Conservation (phyloP, 2,329 filamentous ascomycete species). For the Talaromyces sp. region DNA sequence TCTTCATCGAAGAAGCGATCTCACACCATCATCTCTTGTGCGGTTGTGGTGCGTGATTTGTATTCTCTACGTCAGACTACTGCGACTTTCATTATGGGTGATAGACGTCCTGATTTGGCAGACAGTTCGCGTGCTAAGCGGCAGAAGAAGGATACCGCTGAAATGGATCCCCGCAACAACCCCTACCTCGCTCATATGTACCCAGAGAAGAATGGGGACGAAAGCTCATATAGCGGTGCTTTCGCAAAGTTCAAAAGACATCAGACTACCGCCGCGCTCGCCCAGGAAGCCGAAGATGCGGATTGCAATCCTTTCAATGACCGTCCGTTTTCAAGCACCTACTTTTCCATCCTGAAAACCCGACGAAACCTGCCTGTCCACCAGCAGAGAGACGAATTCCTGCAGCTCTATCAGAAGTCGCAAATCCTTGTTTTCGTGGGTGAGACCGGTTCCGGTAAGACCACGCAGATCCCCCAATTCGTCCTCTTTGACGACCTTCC, state of each 20-base stretch:
- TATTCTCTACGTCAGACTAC: neutral
- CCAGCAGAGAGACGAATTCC: slow-evolving; percentile 88
- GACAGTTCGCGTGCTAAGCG: slow-evolving; percentile 52
- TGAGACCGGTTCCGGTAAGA: slow-evolving; percentile 99
- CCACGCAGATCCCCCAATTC: slow-evolving; percentile 97
- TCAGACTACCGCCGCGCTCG: slow-evolving; percentile 73
- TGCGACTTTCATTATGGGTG: slow-evolving; percentile 46
- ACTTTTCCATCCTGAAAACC: slow-evolving; percentile 83
- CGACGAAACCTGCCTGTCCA: slow-evolving; percentile 86
- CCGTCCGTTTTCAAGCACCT: slow-evolving; percentile 70
- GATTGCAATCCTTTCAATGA: slow-evolving; percentile 84
- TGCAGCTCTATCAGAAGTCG: slow-evolving; percentile 84
- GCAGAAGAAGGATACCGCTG: slow-evolving; percentile 49
- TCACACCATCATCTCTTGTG: neutral
- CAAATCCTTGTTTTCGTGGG: slow-evolving; percentile 98
- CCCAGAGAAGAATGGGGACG: slow-evolving; percentile 48
- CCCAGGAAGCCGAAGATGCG: slow-evolving; percentile 70
- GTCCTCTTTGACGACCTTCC: slow-evolving; percentile 96
- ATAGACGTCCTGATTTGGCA: slow-evolving; percentile 53
- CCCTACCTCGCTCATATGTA: slow-evolving; percentile 92
- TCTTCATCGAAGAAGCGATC: neutral
- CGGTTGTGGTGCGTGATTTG: neutral
- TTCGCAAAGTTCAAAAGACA: slow-evolving; percentile 71
- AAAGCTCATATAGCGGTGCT: slow-evolving; percentile 40
- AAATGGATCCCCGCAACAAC: slow-evolving; percentile 61